A percentile compares a stretch with the other conserved stretches of the same genome.
Evolutionary conservation across 306 rosid species (phyloP).

Genomic region (Cyamopsis tetragonoloba): DNA sequence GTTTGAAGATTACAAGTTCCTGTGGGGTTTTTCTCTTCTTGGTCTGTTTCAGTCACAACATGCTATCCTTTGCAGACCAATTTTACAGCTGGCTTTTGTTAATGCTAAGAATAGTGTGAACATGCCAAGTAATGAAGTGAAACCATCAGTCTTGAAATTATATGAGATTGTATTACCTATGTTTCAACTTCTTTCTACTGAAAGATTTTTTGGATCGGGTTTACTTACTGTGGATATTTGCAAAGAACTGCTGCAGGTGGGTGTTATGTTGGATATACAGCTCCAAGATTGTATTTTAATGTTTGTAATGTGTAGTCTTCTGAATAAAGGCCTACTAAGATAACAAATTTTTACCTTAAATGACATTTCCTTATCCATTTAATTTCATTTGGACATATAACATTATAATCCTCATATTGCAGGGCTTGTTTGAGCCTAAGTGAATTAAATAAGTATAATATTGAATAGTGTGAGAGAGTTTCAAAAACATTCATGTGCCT

Average conservation of each 20-base stretch:
- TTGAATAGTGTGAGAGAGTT: not conserved
- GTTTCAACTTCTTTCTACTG: slow-evolving; percentile 74
- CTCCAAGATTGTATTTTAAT: slow-evolving; percentile 2
- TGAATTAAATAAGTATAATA: not conserved
- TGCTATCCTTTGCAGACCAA: slow-evolving; percentile 46
- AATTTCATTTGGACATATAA: slow-evolving; percentile 12
- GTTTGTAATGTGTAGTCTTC: not conserved
- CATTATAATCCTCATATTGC: not conserved
- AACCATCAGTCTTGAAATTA: slow-evolving; percentile 50
- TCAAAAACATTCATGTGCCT: not conserved
- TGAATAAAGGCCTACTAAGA: slow-evolving; percentile 1
- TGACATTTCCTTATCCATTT: slow-evolving; percentile 9
- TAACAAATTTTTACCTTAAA: not conserved
- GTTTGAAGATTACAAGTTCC: slow-evolving; percentile 61
- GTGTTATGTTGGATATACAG: slow-evolving; percentile 18
- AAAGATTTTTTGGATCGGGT: slow-evolving; percentile 59
- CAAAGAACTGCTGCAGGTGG: slow-evolving; percentile 87
- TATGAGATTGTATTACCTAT: slow-evolving; percentile 76
- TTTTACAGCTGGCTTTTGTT: slow-evolving; percentile 40
- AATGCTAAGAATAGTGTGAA: slow-evolving; percentile 43
- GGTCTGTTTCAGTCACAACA: slow-evolving; percentile 68
- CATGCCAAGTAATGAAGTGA: slow-evolving; percentile 41
- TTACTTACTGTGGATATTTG: slow-evolving; percentile 65
- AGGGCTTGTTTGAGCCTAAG: not conserved
- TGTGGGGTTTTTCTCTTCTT: slow-evolving; percentile 89